Evolutionary conservation across 352 stramenopile species (phyloP).

Genomic region (Phytophthora europaea): DNA sequence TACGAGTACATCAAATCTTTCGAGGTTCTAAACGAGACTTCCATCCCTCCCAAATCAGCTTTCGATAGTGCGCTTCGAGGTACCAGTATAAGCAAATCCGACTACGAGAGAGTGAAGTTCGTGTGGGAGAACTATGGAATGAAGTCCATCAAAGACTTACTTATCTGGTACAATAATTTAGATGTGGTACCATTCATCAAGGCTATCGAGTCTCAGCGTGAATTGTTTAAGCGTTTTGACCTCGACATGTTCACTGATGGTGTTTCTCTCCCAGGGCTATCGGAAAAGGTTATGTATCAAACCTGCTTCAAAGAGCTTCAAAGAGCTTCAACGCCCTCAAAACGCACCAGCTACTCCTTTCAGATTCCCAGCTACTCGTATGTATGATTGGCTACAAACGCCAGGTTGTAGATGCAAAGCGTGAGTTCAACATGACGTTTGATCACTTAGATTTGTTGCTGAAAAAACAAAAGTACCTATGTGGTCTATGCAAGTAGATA

Average conservation of each 20-base stretch:
- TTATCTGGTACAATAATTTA: neutral
- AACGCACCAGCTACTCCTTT: no score
- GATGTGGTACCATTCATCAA: neutral
- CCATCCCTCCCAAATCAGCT: neutral
- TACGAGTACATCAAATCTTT: neutral
- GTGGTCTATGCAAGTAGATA: slow-evolving; percentile 30
- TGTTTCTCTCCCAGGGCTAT: neutral
- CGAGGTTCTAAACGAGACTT: neutral
- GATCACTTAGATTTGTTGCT: no score
- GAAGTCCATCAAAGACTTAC: neutral
- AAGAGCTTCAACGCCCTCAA: no score
- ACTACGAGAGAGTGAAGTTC: neutral
- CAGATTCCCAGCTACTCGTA: neutral
- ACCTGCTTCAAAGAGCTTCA: neutral
- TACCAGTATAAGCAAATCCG: neutral
- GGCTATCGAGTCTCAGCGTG: neutral
- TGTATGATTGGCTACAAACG: neutral
- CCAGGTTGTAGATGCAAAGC: no score
- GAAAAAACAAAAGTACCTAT: slow-evolving; percentile 32
- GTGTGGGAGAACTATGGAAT: neutral
- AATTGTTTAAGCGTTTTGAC: neutral
- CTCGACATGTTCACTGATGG: neutral
- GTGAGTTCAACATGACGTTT: no score
- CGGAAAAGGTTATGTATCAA: neutral
- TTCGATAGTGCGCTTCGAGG: neutral